Evolutionary conservation across 192 early-diverging fungal species (phyloP).

Genomic region (Backusella macrospora): DNA sequence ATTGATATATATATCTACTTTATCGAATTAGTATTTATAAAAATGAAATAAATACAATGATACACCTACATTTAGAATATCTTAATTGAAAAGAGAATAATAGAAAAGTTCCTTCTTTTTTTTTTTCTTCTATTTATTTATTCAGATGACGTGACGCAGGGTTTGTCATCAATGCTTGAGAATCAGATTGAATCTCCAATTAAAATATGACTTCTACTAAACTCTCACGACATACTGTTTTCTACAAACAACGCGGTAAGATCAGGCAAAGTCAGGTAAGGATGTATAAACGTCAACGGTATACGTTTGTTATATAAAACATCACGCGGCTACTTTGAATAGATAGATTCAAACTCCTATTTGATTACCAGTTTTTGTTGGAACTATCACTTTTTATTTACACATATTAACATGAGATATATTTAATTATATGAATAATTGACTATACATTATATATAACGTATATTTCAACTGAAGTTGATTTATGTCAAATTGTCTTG

Average conservation of each 20-base stretch:
- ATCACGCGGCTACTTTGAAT: too few relatives aligned
- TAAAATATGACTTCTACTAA: neutral
- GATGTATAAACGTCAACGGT: too few relatives aligned
- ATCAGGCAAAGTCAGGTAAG: too few relatives aligned
- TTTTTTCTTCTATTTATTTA: neutral
- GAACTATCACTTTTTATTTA: too few relatives aligned
- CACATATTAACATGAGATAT: too few relatives aligned
- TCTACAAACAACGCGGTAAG: neutral
- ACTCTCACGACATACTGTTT: neutral
- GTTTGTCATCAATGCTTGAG: constrained; percentile 2
- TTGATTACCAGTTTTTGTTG: too few relatives aligned
- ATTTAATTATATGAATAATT: too few relatives aligned
- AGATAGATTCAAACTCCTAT: too few relatives aligned
- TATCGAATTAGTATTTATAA: neutral
- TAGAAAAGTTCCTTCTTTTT: neutral
- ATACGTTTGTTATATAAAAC: too few relatives aligned
- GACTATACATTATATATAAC: too few relatives aligned
- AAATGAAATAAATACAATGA: neutral
- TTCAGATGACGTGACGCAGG: neutral
- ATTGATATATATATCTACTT: neutral
- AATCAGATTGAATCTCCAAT: neutral
- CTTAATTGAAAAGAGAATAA: neutral
- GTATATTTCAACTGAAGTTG: too few relatives aligned
- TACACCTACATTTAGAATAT: neutral
- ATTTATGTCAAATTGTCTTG: too few relatives aligned